A percentile compares a stretch with the other conserved stretches of the same genome.
Evolutionary conservation across 2,329 filamentous ascomycete genomes (phyloP).

Genomic region (Neurospora sp.): DNA sequence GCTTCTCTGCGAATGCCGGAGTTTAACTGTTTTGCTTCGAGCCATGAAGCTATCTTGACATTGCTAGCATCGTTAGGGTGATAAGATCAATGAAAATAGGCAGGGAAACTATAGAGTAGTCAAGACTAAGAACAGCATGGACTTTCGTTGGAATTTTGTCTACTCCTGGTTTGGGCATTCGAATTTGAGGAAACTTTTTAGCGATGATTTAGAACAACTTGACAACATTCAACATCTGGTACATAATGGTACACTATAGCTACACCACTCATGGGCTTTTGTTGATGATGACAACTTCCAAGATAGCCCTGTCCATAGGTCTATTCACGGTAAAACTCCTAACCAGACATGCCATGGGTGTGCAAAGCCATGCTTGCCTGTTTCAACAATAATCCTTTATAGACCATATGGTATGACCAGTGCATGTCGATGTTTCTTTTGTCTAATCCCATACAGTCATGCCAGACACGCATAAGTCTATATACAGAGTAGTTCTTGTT

Average conservation of each 20-base stretch:
- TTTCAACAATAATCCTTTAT: not conserved
- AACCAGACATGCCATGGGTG: not conserved
- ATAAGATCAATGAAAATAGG: not conserved
- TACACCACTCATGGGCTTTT: not conserved
- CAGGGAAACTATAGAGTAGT: not conserved
- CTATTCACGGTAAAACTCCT: not conserved
- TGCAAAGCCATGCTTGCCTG: not conserved
- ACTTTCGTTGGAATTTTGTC: not conserved
- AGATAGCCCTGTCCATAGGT: not conserved
- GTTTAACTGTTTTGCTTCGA: not conserved
- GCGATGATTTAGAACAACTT: not conserved
- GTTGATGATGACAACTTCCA: not conserved
- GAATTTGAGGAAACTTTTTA: not conserved
- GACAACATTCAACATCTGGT: not conserved
- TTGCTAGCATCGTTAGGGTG: not conserved
- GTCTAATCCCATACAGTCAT: conserved; percentile 3
- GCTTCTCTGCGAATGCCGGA: not conserved
- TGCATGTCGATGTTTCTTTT: conserved; percentile 4
- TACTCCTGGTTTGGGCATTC: not conserved
- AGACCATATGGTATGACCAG: not conserved
- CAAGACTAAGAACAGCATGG: not conserved
- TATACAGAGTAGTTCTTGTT: not conserved
- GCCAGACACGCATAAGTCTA: conserved; percentile 3
- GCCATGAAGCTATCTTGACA: not conserved
- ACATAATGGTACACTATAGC: not conserved